A percentile compares a stretch with the other conserved stretches of the same genome.
Evolutionary conservation across 768 basidiomycete genomes (phyloP).

Genomic region (Mycena crocata): DNA sequence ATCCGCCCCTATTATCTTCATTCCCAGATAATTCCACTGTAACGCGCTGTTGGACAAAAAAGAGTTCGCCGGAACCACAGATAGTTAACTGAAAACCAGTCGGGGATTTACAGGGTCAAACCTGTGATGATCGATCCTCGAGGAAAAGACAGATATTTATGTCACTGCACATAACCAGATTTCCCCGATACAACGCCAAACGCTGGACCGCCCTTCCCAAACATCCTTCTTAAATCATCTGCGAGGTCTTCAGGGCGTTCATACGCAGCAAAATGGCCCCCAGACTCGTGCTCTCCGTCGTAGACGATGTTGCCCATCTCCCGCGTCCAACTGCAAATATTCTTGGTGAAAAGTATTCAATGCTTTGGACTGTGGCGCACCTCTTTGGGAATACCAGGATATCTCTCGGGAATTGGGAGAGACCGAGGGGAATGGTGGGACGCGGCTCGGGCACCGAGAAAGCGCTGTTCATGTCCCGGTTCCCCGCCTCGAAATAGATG

Average conservation of each 20-base stretch:
- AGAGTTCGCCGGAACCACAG: too few relatives aligned
- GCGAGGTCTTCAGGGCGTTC: constrained; percentile 50
- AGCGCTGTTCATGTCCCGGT: not conserved
- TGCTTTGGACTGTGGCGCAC: not conserved
- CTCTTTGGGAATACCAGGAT: not conserved
- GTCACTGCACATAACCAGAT: constrained; percentile 7
- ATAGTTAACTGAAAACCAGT: too few relatives aligned
- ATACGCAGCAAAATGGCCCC: constrained; percentile 55
- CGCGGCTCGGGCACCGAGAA: not conserved
- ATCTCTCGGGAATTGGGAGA: constrained; percentile 5
- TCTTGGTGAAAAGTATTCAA: too few relatives aligned
- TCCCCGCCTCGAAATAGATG: constrained; percentile 11
- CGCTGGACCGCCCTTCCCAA: constrained; percentile 49
- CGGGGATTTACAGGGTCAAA: too few relatives aligned
- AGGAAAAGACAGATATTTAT: too few relatives aligned
- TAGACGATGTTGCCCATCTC: constrained; percentile 18
- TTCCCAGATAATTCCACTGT: too few relatives aligned
- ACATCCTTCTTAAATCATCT: constrained; percentile 52
- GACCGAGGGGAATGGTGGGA: not conserved
- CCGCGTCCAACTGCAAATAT: constrained; percentile 8
- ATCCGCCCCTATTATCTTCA: too few relatives aligned
- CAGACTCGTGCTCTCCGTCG: constrained; percentile 27
- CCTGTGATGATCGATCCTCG: too few relatives aligned
- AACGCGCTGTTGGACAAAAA: too few relatives aligned
- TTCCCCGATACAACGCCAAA: constrained; percentile 34